Conservation (phyloP, 116 monocot species). For the Papilionanthe hybrid region DNA sequence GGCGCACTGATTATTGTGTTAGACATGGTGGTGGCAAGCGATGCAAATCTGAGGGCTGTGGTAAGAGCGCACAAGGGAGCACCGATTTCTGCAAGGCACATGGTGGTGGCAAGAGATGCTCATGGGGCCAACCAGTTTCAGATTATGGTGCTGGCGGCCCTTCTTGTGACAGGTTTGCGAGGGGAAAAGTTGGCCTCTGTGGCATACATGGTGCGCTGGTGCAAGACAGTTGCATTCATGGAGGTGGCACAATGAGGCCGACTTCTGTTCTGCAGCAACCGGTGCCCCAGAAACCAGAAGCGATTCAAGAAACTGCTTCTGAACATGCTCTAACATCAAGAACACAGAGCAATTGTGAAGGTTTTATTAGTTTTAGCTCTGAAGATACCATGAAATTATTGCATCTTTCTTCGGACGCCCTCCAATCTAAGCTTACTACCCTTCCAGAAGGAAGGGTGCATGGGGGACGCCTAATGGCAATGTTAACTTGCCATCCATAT, state of each 20-base stretch:
- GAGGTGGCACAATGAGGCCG: constrained; percentile 33
- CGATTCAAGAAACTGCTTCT: constrained; percentile 12
- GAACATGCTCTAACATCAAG: neutral
- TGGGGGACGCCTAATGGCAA: constrained; percentile 58
- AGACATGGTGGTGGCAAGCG: constrained; percentile 87
- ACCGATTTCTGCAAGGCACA: constrained; percentile 93
- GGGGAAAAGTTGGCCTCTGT: constrained; percentile 60
- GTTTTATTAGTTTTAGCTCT: constrained; percentile 2
- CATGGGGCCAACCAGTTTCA: constrained; percentile 45
- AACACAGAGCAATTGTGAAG: neutral
- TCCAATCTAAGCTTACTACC: neutral
- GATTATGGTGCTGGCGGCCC: constrained; percentile 12
- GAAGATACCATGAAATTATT: constrained; percentile 10
- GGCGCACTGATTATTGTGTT: constrained; percentile 70
- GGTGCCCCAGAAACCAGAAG: constrained; percentile 8
- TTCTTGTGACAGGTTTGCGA: constrained; percentile 52
- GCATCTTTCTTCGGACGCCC: neutral
- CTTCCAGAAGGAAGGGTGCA: constrained; percentile 71
- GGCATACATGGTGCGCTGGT: constrained; percentile 37
- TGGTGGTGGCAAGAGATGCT: constrained; percentile 80
- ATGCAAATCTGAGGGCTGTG: constrained; percentile 64
- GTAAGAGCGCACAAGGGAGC: constrained; percentile 83
- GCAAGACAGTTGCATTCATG: constrained; percentile 49
- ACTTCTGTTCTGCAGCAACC: neutral
- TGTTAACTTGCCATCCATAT: constrained; percentile 28